Conservation (phyloP, 306 rosid genomes). For the Vicia sativa region DNA sequence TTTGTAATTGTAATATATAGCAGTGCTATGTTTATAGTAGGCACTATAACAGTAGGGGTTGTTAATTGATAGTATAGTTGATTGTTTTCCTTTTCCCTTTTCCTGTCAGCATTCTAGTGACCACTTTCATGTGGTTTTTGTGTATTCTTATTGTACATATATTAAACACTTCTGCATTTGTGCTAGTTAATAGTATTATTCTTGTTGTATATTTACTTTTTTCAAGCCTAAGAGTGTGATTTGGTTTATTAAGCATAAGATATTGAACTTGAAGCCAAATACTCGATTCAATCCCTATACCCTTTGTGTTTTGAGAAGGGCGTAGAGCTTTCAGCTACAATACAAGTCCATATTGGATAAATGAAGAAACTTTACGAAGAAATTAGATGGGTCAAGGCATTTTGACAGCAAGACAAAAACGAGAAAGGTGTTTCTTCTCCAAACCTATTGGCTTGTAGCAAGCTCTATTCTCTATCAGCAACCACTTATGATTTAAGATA, state of each 20-base stretch:
- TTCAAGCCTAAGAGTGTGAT: background rate
- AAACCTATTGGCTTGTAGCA: background rate
- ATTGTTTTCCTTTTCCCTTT: background rate
- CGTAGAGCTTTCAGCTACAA: background rate
- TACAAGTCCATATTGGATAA: background rate
- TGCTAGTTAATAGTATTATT: slow-evolving; percentile 8
- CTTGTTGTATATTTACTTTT: background rate
- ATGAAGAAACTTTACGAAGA: background rate
- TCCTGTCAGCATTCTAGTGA: slow-evolving; percentile 15
- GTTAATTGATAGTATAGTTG: slow-evolving; percentile 9
- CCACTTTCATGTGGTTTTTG: background rate
- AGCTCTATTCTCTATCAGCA: background rate
- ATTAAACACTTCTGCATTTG: slow-evolving; percentile 9
- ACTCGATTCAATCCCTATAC: background rate
- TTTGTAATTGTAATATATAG: slow-evolving; percentile 34
- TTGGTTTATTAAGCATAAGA: too few species aligned
- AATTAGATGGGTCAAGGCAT: background rate
- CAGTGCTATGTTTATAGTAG: slow-evolving; percentile 20
- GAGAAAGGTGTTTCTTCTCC: background rate
- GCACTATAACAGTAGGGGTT: slow-evolving; percentile 22
- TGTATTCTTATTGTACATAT: slow-evolving; percentile 38
- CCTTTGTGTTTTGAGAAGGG: background rate
- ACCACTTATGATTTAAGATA: too few species aligned
- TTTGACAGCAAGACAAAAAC: background rate
- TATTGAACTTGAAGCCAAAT: background rate